A percentile compares a stretch with the other conserved stretches of the same genome.
Evolutionary conservation across 2,329 filamentous ascomycete species (phyloP).

Genomic region (Talaromyces piceae): DNA sequence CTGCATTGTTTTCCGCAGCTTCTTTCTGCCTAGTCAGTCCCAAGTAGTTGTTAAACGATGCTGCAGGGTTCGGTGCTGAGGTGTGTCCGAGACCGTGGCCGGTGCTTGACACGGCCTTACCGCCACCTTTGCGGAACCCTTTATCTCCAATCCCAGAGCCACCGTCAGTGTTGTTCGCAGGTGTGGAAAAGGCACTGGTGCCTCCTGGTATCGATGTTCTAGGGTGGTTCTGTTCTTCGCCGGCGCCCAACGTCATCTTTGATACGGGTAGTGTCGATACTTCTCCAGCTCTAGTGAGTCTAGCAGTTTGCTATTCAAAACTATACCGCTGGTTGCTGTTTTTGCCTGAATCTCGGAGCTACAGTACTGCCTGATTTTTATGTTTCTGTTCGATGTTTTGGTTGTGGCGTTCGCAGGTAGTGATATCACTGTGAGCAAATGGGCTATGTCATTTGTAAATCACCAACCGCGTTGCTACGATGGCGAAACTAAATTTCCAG

Average conservation of each 20-base stretch:
- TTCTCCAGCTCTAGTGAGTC: not conserved
- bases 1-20: constrained; percentile 1
- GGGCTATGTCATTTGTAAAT: not conserved
- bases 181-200: constrained; percentile 10
- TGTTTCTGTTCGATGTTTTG: not conserved
- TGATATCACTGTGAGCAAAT: constrained; percentile 9
- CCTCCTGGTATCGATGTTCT: constrained; percentile 8
- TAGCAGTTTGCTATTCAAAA: not conserved
- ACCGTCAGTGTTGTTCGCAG: constrained; percentile 12
- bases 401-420: not conserved
- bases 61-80: constrained; percentile 13
- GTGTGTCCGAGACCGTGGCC: constrained; percentile 9
- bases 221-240: constrained; percentile 7
- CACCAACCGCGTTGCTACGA: not conserved
- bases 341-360: not conserved
- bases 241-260: constrained; percentile 5
- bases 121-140: constrained; percentile 9
- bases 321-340: not conserved
- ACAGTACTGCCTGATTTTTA: too few species aligned
- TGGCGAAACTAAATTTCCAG: not conserved
- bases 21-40: constrained; percentile 19
- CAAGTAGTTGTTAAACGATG: constrained; percentile 22
- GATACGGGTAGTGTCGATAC: not conserved
- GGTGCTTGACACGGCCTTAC: not conserved
- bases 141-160: constrained; percentile 9